Evolutionary conservation across 1,284 basidiomycete genomes (phyloP).

Genomic region (Mycosarcoma mackinlayi): DNA sequence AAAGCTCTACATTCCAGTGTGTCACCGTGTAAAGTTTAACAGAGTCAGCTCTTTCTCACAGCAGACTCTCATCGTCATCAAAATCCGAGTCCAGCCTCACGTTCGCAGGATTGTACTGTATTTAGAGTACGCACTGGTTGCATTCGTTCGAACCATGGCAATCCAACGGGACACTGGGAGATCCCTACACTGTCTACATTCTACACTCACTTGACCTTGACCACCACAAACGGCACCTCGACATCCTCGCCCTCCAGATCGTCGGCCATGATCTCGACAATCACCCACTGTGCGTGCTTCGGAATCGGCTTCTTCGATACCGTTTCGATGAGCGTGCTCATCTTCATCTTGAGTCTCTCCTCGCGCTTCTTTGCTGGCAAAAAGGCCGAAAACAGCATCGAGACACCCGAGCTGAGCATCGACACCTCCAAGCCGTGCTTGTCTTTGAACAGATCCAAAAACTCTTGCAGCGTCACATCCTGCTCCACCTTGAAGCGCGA

Average conservation of each 20-base stretch:
- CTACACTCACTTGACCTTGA: slow-evolving; percentile 51
- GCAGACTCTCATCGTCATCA: too few relatives aligned
- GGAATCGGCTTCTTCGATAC: slow-evolving; percentile 74
- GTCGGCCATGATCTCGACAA: slow-evolving; percentile 93
- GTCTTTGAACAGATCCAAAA: slow-evolving; percentile 85
- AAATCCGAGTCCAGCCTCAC: too few relatives aligned
- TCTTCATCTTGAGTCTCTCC: slow-evolving; percentile 70
- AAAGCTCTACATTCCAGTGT: not conserved
- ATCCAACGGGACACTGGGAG: too few relatives aligned
- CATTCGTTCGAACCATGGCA: too few relatives aligned
- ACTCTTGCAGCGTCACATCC: slow-evolving; percentile 87
- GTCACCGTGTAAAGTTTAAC: not conserved
- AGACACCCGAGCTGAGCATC: slow-evolving; percentile 97
- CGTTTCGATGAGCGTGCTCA: slow-evolving; percentile 88
- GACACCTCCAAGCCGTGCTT: slow-evolving; percentile 88
- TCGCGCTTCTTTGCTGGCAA: slow-evolving; percentile 63
- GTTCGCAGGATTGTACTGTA: too few relatives aligned
- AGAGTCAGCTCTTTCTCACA: not conserved
- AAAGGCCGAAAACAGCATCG: slow-evolving; percentile 88
- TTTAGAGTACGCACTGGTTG: too few relatives aligned
- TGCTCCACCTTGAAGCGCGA: slow-evolving; percentile 88
- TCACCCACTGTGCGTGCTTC: slow-evolving; percentile 76
- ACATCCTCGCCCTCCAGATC: slow-evolving; percentile 84
- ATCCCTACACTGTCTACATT: not conserved
- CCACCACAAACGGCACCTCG: slow-evolving; percentile 68